Evolutionary conservation across 2,329 filamentous ascomycete species (phyloP), one percentile per base, ranked within the genome.

Genomic region (Colletotrichum cordylinicola): DNA sequence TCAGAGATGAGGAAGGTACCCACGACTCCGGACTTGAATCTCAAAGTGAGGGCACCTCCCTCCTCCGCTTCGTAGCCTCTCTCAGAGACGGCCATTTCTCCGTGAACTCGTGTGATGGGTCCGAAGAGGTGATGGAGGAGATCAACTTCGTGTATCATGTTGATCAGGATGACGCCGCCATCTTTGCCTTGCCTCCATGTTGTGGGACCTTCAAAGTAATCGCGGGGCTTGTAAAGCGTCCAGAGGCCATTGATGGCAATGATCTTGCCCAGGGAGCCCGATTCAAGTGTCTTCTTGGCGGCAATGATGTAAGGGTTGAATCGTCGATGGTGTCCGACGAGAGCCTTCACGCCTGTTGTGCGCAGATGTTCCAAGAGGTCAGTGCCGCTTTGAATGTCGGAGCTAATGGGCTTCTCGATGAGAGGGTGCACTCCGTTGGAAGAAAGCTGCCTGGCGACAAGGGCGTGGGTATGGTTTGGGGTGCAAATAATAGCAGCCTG

Each of bases 71-170:
- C 83, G 70, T 88, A 86, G 0, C 83, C 82, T 1, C 91, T 84
- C 39, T 87, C 86, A 0, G 87, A 85, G 0, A 80, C 64, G 0
- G 85, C 87, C 66, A 84, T 82, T 77, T 92, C 88, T 0, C 89
- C 90, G 39, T 88, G 87, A 0, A 92, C 87, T 0, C 87, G 83
- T 0, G 80, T 79, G 31, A 93, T 89, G 0, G 89, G 87, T 0
- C 90, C 90, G 31, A 92, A 86, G 2, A 92, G 82, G 80, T 89
- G 88, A 62, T 92, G 90, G 21, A 93, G 82, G 0, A 91, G 82
- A 75, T 92, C 91, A 52, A 92, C 83, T 66, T 93, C 91, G 78
- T 93, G 91, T n/a, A 92, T 87, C 58, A 92, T 82, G 78, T 92
- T 93, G 75, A 92, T 92, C 4, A 89, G 82, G 9, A 92, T 82